A percentile compares a stretch with the other conserved stretches of the same genome.
phyloP scores from a whole-genome alignment of 139 green algal genomes.

The Ettlia oleoabundans region DNA sequence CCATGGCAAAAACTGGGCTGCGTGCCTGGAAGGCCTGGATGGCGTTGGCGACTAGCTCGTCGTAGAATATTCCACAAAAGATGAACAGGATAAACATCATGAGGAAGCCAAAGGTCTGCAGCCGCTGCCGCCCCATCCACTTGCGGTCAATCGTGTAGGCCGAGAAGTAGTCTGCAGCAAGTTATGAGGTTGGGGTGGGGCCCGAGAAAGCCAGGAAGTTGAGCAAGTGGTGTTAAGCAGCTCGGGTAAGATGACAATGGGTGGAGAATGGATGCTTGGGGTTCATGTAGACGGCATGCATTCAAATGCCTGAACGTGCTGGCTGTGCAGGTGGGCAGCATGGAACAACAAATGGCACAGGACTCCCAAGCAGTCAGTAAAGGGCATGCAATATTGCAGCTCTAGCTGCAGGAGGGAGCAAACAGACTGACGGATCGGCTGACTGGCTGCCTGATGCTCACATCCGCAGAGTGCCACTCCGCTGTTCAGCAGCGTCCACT shows the following conservation, averaged over 20 bases:
- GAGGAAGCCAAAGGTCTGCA: slow-evolving; percentile 68
- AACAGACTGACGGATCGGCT: neutral
- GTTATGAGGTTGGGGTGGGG: no score
- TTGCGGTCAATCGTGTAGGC: slow-evolving; percentile 70
- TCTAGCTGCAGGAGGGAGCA: neutral
- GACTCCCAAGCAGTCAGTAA: neutral
- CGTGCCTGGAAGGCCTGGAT: slow-evolving; percentile 35
- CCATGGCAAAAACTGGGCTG: neutral
- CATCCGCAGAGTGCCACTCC: slow-evolving; percentile 64
- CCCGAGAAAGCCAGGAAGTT: no score
- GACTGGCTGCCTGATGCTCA: neutral
- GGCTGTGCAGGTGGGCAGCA: neutral
- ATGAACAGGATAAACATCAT: slow-evolving; percentile 72
- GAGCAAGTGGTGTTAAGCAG: no score
- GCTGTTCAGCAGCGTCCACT: slow-evolving; percentile 83
- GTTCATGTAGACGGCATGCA: no score
- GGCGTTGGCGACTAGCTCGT: slow-evolving; percentile 40
- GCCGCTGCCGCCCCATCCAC: slow-evolving; percentile 58
- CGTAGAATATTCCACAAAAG: slow-evolving; percentile 63
- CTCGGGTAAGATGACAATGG: neutral
- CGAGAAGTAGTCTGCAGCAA: slow-evolving; percentile 65
- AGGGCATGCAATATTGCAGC: neutral
- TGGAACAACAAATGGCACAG: neutral
- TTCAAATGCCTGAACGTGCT: no score
- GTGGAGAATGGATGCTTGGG: no score